Evolutionary conservation across 192 early-diverging fungal genomes (phyloP).

Genomic region (Gaertneriomyces semiglobifer): DNA sequence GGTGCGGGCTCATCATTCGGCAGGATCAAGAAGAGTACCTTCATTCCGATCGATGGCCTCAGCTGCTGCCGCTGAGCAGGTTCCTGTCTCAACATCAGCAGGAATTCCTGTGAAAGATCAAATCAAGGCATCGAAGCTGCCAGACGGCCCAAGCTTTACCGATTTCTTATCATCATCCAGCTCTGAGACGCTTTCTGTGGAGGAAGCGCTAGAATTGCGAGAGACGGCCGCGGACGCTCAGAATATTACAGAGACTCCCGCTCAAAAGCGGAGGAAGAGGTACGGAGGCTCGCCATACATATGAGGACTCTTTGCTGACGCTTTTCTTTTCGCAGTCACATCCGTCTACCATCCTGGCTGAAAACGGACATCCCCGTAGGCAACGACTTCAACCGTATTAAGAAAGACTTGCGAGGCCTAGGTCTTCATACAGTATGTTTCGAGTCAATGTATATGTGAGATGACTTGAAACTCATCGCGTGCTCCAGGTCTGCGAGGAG

Average conservation of each 20-base stretch:
- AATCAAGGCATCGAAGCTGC: slow-evolving; percentile 8
- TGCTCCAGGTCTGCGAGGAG: slow-evolving; percentile 82
- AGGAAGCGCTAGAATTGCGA: slow-evolving; percentile 61
- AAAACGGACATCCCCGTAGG: slow-evolving; percentile 90
- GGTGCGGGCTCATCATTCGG: too few relatives aligned
- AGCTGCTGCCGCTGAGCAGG: background rate
- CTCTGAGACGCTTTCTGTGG: slow-evolving; percentile 44
- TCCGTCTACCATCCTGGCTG: slow-evolving; percentile 80
- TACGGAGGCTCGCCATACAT: background rate
- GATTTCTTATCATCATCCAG: slow-evolving; percentile 50
- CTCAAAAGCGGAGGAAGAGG: slow-evolving; percentile 19
- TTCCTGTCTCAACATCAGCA: background rate
- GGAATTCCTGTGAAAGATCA: background rate
- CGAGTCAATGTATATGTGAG: background rate
- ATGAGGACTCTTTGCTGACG: background rate
- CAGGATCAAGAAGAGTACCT: too few relatives aligned
- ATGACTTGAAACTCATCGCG: background rate
- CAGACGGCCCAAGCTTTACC: slow-evolving; percentile 48
- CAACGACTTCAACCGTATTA: slow-evolving; percentile 74
- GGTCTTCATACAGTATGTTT: slow-evolving; percentile 73
- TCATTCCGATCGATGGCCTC: background rate
- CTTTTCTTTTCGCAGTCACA: slow-evolving; percentile 32
- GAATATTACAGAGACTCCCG: slow-evolving; percentile 23
- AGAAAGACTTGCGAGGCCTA: slow-evolving; percentile 89
- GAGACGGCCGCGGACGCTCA: slow-evolving; percentile 29